phyloP scores from a whole-genome alignment of 148 eudicot species.

The Diospyros kaki region DNA sequence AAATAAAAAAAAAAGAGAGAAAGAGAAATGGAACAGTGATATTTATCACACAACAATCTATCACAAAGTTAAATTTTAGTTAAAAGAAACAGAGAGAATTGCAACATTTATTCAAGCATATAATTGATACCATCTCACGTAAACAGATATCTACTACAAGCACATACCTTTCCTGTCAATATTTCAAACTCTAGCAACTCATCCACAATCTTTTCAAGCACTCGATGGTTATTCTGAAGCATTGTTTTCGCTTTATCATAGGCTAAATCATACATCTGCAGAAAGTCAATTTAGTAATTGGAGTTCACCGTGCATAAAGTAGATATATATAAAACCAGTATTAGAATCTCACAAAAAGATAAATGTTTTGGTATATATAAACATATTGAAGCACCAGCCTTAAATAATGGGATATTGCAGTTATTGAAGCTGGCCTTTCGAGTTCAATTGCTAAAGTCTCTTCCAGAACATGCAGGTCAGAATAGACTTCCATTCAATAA shows the following conservation, averaged over 20 bases:
- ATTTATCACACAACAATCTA: background rate
- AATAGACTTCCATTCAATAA: background rate
- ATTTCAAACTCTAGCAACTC: constrained; percentile 77
- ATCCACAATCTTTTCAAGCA: constrained; percentile 73
- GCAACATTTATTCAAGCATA: background rate
- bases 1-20: too few species aligned
- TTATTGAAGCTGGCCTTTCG: background rate
- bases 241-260: constrained; percentile 76
- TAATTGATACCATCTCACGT: background rate
- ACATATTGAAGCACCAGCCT: background rate
- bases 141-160: background rate
- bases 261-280: constrained; percentile 72
- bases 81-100: background rate
- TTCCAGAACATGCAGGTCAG: background rate
- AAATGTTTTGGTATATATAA: background rate
- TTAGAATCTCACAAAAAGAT: background rate
- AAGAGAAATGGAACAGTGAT: too few species aligned
- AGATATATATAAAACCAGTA: too few species aligned
- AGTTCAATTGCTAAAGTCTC: background rate
- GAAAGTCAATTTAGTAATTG: background rate
- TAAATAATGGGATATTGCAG: background rate
- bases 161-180: constrained; percentile 70
- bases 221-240: constrained; percentile 65
- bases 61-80: background rate
- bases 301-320: too few species aligned